These are phyloP conservation scores for Eucalyptus tenuipes DNA, from an alignment of 345 rosid genomes.

Conservation along the genomic window DNA sequence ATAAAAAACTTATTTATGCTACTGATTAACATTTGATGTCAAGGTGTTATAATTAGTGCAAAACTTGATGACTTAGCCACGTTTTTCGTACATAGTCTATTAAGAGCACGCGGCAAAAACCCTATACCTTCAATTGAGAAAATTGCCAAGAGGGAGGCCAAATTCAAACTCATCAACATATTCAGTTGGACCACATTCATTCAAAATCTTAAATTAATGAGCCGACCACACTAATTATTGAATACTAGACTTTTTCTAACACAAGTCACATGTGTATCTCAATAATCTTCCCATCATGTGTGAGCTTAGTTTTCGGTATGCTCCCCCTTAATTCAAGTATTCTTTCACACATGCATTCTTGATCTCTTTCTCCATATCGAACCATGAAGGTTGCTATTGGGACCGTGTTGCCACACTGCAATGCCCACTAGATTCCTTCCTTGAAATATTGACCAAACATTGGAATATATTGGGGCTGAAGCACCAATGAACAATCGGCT, in stretches of 20 bases:
- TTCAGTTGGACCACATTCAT: too few species aligned
- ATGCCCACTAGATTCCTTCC: not conserved
- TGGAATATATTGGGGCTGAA: not conserved
- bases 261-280: not conserved
- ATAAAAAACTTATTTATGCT: not conserved
- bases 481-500: not conserved
- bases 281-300: not conserved
- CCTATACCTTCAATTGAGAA: fast-evolving
- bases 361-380: not conserved
- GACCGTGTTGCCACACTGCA: fast-evolving
- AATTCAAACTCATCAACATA: too few species aligned
- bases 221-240: fast-evolving
- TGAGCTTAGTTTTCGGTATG: not conserved
- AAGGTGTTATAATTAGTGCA: not conserved
- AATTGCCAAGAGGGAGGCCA: too few species aligned
- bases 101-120: too few species aligned
- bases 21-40: not conserved
- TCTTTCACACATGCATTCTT: not conserved
- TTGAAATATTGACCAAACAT: not conserved
- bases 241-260: not conserved
- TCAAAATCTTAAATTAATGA: too few species aligned
- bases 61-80: not conserved
- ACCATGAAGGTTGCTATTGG: not conserved
- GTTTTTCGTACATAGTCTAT: not conserved
- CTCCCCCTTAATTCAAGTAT: not conserved